Evolutionary conservation across 768 basidiomycete species (phyloP), one percentile per base, ranked within the genome.

Genomic region (Pleurotus citrinopileatus): DNA sequence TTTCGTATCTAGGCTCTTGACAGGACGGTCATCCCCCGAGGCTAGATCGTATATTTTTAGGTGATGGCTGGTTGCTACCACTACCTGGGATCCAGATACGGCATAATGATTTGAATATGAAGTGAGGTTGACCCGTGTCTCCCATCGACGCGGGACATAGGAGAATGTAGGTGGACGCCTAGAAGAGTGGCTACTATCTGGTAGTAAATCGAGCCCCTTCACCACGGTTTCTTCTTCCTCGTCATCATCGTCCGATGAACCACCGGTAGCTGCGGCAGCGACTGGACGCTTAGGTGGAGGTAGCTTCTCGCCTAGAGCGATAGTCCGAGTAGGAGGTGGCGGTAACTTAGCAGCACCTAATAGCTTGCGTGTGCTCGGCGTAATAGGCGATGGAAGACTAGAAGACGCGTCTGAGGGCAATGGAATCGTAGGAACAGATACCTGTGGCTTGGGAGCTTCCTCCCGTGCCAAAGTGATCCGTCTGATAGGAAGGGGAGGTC

Each of bases 281-380:
- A 63, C 61, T 1, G 77, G 67, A 3, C 76, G 77, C 23, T 85
- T 79, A 22, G 81, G 65, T 2, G 86, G 80, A 4, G 90, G 89
- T 13, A 90, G 74, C 60, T 82, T 89, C 59, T 85, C 86, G 0
- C 87, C 85, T 0, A 78, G 72, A 1, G 71, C 87, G 42, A 91
- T 90, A 0, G 73, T 85, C 4, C 90, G 86, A 0, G 83, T 87
- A 0, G 90, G 90, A 0, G 90, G 90, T 0, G 90, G 90, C 0
- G 81, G 87, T 20, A 85, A 77, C 55, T 68, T 77, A 29, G 66
- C 64, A 38, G 66, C 60, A 22, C 75, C 74, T 15, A 79, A 52
- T 0, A 63, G 54, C 57, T 73, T 79, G 15, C 78, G 67, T 38
- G 78, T 74, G n/a, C 50, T 67, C 7, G 60, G 54, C 23, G 63